Evolutionary conservation across 2,329 filamentous ascomycete species (phyloP), one percentile per base, ranked within the genome.

Genomic region (Paraphoma sp.): DNA sequence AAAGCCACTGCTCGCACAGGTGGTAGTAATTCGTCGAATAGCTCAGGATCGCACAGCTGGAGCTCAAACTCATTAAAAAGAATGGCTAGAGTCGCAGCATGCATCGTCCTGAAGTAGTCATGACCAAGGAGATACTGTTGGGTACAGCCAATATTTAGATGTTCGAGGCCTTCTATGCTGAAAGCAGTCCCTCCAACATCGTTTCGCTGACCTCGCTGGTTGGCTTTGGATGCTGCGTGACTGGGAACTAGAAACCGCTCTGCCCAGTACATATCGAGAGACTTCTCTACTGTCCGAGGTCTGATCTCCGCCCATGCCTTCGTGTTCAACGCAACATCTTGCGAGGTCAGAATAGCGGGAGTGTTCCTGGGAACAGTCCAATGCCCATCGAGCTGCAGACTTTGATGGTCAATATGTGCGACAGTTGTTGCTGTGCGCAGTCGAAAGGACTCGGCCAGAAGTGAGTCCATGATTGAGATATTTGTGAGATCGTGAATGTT

Each of bases 231-330:
- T 16, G 9, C 40, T 33, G 40, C 18, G 4, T 54, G 59, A 2
- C 60, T 56, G 0, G 61, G 45, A 11, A 60, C 17, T 2, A 68
- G 43, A 43, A 73, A 74, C 0, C 70, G 60, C 48, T 71, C 70
- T 8, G 68, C 56, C 64, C 68, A 73, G 41, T 71, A 74, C 8
- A 68, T 62, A 10, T 67, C 57, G 8, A 74, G 57, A 8, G 69
- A 67, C 31, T 28, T 60, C 12, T 64, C 52, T 1, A 65, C 45
- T 1, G 59, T 56, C 23, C 44, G 51, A 4, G 66, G 60, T 31
- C 65, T 63, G 0, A 59, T 53, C 12, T 65, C 61, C 29, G 57
- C 54, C 72, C 71, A 75, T 2, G 59, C 48, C 29, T 63, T 42
- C 1, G 54, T 54, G 43, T 75, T 66, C 11, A 71, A 47, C 4